Base-by-base conservation (phyloP, 768 basidiomycete species). In the Pholiota conissans region DNA sequence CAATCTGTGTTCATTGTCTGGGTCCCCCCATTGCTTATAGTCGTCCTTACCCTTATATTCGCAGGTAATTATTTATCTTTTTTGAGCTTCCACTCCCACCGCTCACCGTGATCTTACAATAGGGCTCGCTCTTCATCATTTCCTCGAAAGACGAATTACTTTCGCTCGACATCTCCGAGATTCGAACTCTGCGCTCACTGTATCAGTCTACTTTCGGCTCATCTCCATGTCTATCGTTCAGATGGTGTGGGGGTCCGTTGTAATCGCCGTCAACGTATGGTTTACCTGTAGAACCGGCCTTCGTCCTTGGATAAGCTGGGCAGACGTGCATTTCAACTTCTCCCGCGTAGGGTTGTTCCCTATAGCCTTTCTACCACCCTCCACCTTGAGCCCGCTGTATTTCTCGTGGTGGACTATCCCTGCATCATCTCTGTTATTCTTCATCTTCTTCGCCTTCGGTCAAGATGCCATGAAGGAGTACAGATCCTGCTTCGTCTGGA, bases 161-260 rank as follows among this genome's bases (percentile, higher is more conserved):
- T 76, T 77, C 49, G 69, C 67, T 0, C 52, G 55, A 1, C 70
- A 70, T 51, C 64, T 73, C 8, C 42, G 56, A 20, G 52, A 65
- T 3, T 60, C 68, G 0, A 70, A 69, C 8, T 66, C 58, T 5
- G 71, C 68, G 3, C 18, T 61, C 2, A 59, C 57, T 1, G 62
- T 69, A 2, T 75, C 74, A 2, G 76, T 78, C 14, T 90, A 88
- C 59, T 55, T 89, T 7, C 83, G 88, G 0, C 76, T 90, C 14
- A 80, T 88, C 67, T 67, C 76, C 2, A 76, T 89, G 65, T 74
- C 83, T 1, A 60, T 71, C 11, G 49, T 74, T 3, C 80, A 85
- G 58, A 78, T 84, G 62, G n/a, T 74, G 4, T 70, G 76, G 57
- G 74, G 74, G 3, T 58, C 81, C 4, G 49, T 74, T 1, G 27